Conservation (phyloP, 2,329 filamentous ascomycete genomes). For the Cercospora canescens region DNA sequence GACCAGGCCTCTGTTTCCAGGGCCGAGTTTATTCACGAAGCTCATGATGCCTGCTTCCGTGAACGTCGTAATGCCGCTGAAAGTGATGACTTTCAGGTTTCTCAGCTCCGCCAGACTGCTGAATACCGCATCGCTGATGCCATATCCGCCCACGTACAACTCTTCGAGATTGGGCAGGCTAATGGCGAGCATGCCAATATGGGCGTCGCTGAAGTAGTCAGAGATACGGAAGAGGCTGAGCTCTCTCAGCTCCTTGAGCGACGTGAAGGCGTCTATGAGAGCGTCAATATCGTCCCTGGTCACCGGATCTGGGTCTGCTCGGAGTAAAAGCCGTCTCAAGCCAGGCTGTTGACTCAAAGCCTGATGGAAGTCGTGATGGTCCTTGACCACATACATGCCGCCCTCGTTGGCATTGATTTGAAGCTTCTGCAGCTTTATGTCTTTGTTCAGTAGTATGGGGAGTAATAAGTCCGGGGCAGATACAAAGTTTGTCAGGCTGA, state of each 20-base stretch:
- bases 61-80: constrained; percentile 59
- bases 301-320: constrained; percentile 50
- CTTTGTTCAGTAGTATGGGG: constrained; percentile 48
- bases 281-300: constrained; percentile 49
- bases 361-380: constrained; percentile 54
- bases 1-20: constrained; percentile 44
- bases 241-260: constrained; percentile 53
- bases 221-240: constrained; percentile 56
- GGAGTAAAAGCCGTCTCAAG: constrained; percentile 49
- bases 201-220: constrained; percentile 52
- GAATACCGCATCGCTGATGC: constrained; percentile 53
- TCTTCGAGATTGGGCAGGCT: constrained; percentile 54
- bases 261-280: constrained; percentile 53
- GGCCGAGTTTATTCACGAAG: constrained; percentile 44
- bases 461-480: constrained; percentile 56
- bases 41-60: constrained; percentile 51
- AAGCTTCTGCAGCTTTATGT: constrained; percentile 50
- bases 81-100: constrained; percentile 53
- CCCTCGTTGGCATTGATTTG: constrained; percentile 46
- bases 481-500: constrained; percentile 54
- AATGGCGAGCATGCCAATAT: constrained; percentile 51
- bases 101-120: constrained; percentile 46
- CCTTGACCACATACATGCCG: constrained; percentile 47
- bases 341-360: constrained; percentile 53
- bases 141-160: constrained; percentile 57